Conservation (phyloP, 306 rosid genomes). For the Vigna radiata region DNA sequence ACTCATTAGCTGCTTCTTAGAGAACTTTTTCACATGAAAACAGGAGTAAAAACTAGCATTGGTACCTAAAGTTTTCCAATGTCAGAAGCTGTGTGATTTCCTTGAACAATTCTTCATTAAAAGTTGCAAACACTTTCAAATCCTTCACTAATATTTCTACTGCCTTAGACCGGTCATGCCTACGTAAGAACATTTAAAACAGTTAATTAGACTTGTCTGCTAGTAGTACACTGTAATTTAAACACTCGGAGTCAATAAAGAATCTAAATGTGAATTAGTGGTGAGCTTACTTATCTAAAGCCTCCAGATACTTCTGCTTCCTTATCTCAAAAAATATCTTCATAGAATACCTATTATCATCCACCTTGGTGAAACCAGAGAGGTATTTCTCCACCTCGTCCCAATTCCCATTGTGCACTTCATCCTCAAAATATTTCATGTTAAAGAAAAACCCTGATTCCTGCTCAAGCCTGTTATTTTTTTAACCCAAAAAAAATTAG, state of each 20-base stretch:
- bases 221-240: constrained; percentile 13
- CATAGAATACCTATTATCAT: constrained; percentile 97
- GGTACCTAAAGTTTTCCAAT: constrained; percentile 93
- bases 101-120: constrained; percentile 95
- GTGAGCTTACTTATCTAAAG: constrained; percentile 89
- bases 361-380: constrained; percentile 97
- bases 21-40: constrained; percentile 21
- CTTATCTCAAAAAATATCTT: constrained; percentile 98
- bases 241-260: constrained; percentile 14
- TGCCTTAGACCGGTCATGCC: constrained; percentile 96
- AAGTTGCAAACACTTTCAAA: constrained; percentile 94
- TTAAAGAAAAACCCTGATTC: constrained; percentile 99
- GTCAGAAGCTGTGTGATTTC: constrained; percentile 99
- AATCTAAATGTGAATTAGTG: constrained; percentile 34
- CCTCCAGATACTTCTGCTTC: constrained; percentile 97
- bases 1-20: constrained; percentile 26
- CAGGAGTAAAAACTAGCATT: background rate
- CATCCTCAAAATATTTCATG: constrained; percentile 98
- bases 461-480: constrained; percentile 77
- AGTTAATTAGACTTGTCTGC: constrained; percentile 16
- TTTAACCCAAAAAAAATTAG: constrained; percentile 6
- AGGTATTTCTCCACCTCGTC: constrained; percentile 97
- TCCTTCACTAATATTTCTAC: constrained; percentile 96
- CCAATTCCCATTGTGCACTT: constrained; percentile 98
- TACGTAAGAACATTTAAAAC: constrained; percentile 46